phyloP scores from a whole-genome alignment of 192 early-diverging fungal species.

The Dispira parvispora region DNA sequence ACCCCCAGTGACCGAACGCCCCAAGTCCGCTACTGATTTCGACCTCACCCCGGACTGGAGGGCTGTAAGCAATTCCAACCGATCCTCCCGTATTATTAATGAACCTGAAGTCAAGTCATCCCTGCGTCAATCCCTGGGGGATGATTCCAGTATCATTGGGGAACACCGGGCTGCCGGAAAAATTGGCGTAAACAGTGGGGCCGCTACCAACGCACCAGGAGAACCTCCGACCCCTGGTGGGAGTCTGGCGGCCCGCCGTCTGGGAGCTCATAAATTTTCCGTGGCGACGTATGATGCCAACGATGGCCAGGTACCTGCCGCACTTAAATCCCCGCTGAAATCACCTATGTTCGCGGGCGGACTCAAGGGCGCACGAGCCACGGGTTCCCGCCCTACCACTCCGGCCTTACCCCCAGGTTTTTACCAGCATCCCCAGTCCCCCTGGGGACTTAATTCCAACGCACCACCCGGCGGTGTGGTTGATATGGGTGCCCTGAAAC shows the following conservation, averaged over 20 bases:
- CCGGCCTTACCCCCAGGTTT: slow-evolving; percentile 7
- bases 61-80: not conserved
- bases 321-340: slow-evolving; percentile 8
- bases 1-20: slow-evolving; percentile 20
- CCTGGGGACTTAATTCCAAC: not conserved
- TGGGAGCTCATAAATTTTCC: slow-evolving; percentile 11
- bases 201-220: too few relatives aligned
- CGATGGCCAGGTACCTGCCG: not conserved
- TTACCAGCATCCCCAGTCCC: slow-evolving; percentile 7
- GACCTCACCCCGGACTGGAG: slow-evolving; percentile 14
- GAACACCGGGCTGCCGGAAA: too few relatives aligned
- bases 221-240: too few relatives aligned
- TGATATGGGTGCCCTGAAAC: not conserved
- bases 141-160: too few relatives aligned
- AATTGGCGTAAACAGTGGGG: too few relatives aligned
- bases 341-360: slow-evolving; percentile 5
- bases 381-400: slow-evolving; percentile 7
- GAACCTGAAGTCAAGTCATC: slow-evolving; percentile 6
- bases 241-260: slow-evolving; percentile 9
- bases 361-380: slow-evolving; percentile 6
- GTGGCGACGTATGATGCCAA: slow-evolving; percentile 5
- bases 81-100: not conserved
- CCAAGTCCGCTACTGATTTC: slow-evolving; percentile 28
- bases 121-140: slow-evolving; percentile 1
- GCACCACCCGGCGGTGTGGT: not conserved